phyloP scores from a whole-genome alignment of 495 filamentous ascomycete species.

The Sordaria brevicollis region DNA sequence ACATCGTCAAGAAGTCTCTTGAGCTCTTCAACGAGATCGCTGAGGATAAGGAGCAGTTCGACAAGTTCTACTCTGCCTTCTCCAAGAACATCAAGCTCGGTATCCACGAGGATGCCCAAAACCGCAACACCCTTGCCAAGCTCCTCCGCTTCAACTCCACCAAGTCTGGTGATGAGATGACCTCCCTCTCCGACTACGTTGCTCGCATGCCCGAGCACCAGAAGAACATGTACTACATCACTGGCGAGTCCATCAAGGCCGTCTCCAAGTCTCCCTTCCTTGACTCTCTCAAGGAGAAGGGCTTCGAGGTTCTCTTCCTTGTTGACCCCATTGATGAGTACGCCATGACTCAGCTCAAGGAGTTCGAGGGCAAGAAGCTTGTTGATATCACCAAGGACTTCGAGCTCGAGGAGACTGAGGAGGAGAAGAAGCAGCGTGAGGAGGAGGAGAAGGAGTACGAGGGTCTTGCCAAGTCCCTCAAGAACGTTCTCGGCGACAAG shows the following conservation, averaged over 20 bases:
- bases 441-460: slow-evolving; percentile 97
- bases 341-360: slow-evolving; percentile 99
- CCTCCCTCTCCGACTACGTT: slow-evolving; percentile 91
- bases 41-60: slow-evolving; percentile 98
- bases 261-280: slow-evolving; percentile 98
- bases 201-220: slow-evolving; percentile 99
- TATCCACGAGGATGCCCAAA: slow-evolving; percentile 99
- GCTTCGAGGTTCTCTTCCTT: slow-evolving; percentile 98
- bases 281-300: slow-evolving; percentile 97
- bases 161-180: slow-evolving; percentile 92
- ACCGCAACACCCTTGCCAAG: slow-evolving; percentile 88
- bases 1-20: slow-evolving; percentile 99
- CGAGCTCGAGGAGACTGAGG: slow-evolving; percentile 98
- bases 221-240: slow-evolving; percentile 99
- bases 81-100: slow-evolving; percentile 99
- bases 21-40: slow-evolving; percentile 98
- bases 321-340: slow-evolving; percentile 99
- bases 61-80: slow-evolving; percentile 99
- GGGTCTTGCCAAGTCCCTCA: slow-evolving; percentile 82
- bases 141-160: slow-evolving; percentile 97
- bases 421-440: slow-evolving; percentile 97
- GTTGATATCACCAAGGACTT: slow-evolving; percentile 99
- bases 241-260: slow-evolving; percentile 97
- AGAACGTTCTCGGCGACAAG: slow-evolving; percentile 98
- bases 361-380: slow-evolving; percentile 99